Evolutionary conservation across 75 land plant species (phyloP).

Genomic region (Chamaecyparis obtusa): DNA sequence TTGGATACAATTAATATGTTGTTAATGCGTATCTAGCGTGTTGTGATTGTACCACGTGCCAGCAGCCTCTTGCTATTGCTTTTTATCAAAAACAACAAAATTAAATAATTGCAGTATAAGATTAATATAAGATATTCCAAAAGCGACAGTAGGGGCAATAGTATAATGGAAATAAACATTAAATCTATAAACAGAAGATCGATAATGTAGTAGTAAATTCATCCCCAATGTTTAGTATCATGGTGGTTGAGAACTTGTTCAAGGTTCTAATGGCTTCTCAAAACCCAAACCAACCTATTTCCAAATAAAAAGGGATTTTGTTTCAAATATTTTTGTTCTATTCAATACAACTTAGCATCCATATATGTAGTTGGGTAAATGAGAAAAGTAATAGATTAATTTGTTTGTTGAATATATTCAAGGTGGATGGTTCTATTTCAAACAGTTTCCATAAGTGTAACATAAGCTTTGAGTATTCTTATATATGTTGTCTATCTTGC

Average conservation of each 20-base stretch:
- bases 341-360: not conserved
- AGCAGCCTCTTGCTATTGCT: too few relatives aligned
- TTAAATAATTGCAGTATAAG: too few relatives aligned
- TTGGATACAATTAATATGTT: too few relatives aligned
- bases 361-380: not conserved
- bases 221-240: constrained; percentile 52
- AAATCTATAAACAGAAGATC: constrained; percentile 81
- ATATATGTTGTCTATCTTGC: not conserved
- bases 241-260: constrained; percentile 60
- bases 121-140: too few relatives aligned
- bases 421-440: not conserved
- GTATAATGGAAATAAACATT: too few relatives aligned
- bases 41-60: too few relatives aligned
- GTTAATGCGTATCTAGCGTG: too few relatives aligned
- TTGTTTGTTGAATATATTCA: not conserved
- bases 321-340: not conserved
- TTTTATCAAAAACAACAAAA: too few relatives aligned
- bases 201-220: constrained; percentile 72
- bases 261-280: constrained; percentile 49
- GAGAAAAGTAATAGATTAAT: not conserved
- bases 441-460: not conserved
- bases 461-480: constrained; percentile 1
- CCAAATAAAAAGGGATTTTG: constrained; percentile 13
- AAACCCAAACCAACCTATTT: constrained; percentile 80
- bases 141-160: too few relatives aligned